A percentile compares a stretch with the other conserved stretches of the same genome.
Evolutionary conservation across 352 stramenopile species (phyloP).

Genomic region (Globisporangium emineosum): DNA sequence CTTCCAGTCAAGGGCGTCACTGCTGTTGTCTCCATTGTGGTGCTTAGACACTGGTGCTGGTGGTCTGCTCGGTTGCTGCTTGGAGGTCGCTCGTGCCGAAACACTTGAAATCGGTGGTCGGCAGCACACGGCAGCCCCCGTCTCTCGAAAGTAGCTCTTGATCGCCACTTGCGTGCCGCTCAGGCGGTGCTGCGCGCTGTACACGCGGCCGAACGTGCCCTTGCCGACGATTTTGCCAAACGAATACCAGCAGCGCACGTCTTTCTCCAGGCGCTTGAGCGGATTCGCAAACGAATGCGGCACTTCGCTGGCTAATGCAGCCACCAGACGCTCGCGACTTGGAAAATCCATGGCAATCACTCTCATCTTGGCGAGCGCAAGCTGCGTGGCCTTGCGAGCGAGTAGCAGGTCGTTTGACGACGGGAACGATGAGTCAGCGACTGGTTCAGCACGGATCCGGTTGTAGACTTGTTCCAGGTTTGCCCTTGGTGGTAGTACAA

Average conservation of each 20-base stretch:
- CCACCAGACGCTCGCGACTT: background rate
- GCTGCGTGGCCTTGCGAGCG: conserved; percentile 5
- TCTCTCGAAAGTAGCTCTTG: conserved; percentile 58
- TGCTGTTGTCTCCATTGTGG: background rate
- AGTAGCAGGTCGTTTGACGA: conserved; percentile 1
- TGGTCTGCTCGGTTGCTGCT: background rate
- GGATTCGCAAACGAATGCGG: conserved; percentile 3
- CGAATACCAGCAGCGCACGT: conserved; percentile 33
- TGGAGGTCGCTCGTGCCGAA: background rate
- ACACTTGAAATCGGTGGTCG: conserved; percentile 7
- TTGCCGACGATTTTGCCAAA: conserved; percentile 44
- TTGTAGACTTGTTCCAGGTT: background rate
- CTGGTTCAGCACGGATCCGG: background rate
- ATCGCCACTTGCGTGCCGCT: conserved; percentile 45
- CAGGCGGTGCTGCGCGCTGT: conserved; percentile 39
- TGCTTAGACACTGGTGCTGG: background rate
- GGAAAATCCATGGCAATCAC: background rate
- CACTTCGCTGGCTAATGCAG: background rate
- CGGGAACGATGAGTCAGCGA: background rate
- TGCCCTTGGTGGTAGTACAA: background rate
- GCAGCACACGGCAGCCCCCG: conserved; percentile 34
- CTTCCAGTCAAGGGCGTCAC: conserved; percentile 52
- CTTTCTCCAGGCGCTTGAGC: conserved; percentile 17
- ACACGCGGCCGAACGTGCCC: conserved; percentile 56
- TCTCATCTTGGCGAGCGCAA: conserved; percentile 1